Conservation (phyloP, 306 rosid genomes). For the Echinosophora koreensis region DNA sequence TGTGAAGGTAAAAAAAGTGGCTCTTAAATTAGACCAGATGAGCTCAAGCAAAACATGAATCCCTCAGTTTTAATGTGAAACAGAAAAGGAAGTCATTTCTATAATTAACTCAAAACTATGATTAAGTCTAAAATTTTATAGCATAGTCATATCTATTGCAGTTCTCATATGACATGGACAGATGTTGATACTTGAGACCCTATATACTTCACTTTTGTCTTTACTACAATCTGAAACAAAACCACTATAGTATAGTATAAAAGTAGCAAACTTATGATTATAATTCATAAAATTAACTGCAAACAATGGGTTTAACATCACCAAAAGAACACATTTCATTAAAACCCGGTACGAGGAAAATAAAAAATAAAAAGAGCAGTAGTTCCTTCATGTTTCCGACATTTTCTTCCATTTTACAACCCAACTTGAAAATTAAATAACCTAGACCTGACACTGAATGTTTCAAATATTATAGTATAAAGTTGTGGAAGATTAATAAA, state of each 20-base stretch:
- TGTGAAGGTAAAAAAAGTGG: constrained; percentile 6
- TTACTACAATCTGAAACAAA: constrained; percentile 4
- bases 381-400: constrained; percentile 1
- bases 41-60: constrained; percentile 3
- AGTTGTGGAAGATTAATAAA: not conserved
- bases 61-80: not conserved
- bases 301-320: not conserved
- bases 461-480: constrained; percentile 25
- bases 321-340: constrained; percentile 2
- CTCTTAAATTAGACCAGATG: constrained; percentile 14
- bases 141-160: constrained; percentile 12
- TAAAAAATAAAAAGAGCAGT: not conserved
- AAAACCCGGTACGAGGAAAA: not conserved
- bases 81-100: constrained; percentile 5
- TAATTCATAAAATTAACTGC: constrained; percentile 23
- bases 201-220: constrained; percentile 11
- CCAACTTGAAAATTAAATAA: not conserved
- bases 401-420: not conserved
- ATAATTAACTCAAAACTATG: constrained; percentile 7
- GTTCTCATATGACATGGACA: constrained; percentile 23
- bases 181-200: constrained; percentile 2
- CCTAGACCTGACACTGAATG: not conserved
- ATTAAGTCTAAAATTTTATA: not conserved
- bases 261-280: constrained; percentile 4
- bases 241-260: not conserved